Base-by-base conservation (phyloP, 331 rosid genomes). In the Arachis monticola region DNA sequence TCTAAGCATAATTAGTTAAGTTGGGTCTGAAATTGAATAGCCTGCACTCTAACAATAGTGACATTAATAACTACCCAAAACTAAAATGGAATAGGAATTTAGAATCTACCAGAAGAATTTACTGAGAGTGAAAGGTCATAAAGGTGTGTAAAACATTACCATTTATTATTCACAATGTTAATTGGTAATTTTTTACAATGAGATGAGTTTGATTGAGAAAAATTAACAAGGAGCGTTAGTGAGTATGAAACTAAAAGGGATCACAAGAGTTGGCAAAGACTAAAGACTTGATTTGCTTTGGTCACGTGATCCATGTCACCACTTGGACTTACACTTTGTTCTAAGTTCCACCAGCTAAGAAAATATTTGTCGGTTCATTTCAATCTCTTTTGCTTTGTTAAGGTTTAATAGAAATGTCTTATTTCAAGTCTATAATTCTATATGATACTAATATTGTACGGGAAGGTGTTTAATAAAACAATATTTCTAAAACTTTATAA, bases 301-400 rank as follows among this genome's bases (percentile, higher is more conserved):
- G 5, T 81, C 86, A 79, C 84, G 80, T 7, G 85, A 84, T 59
- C 64, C 72, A 57, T 55, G 60, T 77, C 80, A 32, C 61, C 11
- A 5, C 50, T 30, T 30, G 69, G 71, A 52, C 52, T 41, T 27
- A 48, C 1, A 27, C 30, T 27, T 27, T 10, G 59, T 31, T 58
- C 46, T 57, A 70, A 42, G 17, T n/a, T 47, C 46, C 27, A 32
- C 69, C 48, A 45, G 56, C 46, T n/a, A 61, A 57, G 11, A 44
- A 59, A 47, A 40, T 69, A 12, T 38, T 69, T 64, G 55, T 47
- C 60, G 0, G 47, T 12, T 68, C 7, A 51, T 68, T 48, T 31
- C 5, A 31, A 3, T 52, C 41, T 51, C 35, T 50, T 67, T 5
- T 48, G 60, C 59, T 53, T 10, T 27, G 30, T 27, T 27, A 27